phyloP scores from a whole-genome alignment of 2,329 filamentous ascomycete genomes.

The Diaporthe australafricana region DNA sequence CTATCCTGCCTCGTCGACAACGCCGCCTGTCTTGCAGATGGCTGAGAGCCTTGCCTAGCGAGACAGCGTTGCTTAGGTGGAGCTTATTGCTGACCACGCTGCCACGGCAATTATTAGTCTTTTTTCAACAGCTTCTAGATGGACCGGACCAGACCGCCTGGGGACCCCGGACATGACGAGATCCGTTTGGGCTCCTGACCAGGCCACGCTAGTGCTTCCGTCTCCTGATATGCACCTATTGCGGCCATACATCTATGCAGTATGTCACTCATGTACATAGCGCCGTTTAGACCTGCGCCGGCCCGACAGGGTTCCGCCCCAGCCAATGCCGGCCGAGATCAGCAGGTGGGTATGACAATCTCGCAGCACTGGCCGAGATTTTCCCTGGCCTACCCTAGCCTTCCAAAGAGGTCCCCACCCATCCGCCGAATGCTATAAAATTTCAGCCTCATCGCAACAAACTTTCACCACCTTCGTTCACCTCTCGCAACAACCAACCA shows the following conservation, averaged over 20 bases:
- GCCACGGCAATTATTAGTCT: not conserved
- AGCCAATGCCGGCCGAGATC: conserved; percentile 27
- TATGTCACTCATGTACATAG: no score
- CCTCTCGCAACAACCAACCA: not conserved
- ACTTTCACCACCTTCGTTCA: conserved; percentile 9
- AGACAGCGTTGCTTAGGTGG: not conserved
- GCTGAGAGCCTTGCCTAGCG: not conserved
- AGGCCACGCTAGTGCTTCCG: conserved; percentile 6
- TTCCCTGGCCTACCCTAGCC: not conserved
- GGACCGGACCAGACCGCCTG: conserved; percentile 7
- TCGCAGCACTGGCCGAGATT: conserved; percentile 8
- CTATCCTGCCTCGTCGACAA: not conserved
- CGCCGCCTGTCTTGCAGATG: not conserved
- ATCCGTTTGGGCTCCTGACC: conserved; percentile 27
- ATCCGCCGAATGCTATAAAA: conserved; percentile 6
- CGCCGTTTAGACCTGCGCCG: not conserved
- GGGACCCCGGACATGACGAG: conserved; percentile 2
- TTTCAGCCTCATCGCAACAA: conserved; percentile 39
- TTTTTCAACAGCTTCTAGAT: not conserved
- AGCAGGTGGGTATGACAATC: conserved; percentile 29
- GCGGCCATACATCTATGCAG: not conserved
- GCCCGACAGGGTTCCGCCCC: conserved; percentile 23
- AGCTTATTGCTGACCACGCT: not conserved
- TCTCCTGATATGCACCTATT: conserved; percentile 13
- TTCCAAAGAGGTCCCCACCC: conserved; percentile 14